Conservation (phyloP, 257 asterid species). For the Craterostigma plantagineum region DNA sequence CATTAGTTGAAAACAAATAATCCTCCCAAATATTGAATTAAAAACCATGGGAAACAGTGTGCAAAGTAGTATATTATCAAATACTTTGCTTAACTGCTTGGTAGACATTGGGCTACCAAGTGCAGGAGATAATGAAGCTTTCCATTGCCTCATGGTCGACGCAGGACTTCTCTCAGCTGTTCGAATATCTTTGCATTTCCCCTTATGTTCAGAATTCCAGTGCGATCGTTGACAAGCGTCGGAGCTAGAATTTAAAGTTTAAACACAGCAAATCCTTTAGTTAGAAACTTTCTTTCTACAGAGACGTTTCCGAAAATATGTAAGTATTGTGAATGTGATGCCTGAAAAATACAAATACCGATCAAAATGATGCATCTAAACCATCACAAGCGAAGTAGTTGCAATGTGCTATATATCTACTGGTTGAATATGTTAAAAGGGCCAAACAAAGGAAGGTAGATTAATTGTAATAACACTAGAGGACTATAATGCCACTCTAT, state of each 20-base stretch:
- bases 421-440: too few relatives aligned
- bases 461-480: too few relatives aligned
- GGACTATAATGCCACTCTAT: too few relatives aligned
- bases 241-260: conserved; percentile 31
- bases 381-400: too few relatives aligned
- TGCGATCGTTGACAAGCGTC: conserved; percentile 45
- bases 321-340: too few relatives aligned
- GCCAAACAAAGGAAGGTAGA: too few relatives aligned
- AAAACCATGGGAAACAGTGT: neutral
- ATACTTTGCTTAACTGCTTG: conserved; percentile 23
- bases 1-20: neutral
- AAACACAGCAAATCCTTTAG: neutral
- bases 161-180: conserved; percentile 9
- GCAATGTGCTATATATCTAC: too few relatives aligned
- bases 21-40: neutral
- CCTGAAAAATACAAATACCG: too few relatives aligned
- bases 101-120: conserved; percentile 17
- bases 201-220: conserved; percentile 49
- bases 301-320: neutral
- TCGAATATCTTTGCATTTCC: conserved; percentile 30
- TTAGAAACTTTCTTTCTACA: neutral
- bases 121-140: conserved; percentile 15
- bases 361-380: too few relatives aligned
- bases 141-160: conserved; percentile 15
- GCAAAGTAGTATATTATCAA: neutral